Base-by-base conservation (phyloP, 805 yeast species). In the Ogataea angusta region DNA sequence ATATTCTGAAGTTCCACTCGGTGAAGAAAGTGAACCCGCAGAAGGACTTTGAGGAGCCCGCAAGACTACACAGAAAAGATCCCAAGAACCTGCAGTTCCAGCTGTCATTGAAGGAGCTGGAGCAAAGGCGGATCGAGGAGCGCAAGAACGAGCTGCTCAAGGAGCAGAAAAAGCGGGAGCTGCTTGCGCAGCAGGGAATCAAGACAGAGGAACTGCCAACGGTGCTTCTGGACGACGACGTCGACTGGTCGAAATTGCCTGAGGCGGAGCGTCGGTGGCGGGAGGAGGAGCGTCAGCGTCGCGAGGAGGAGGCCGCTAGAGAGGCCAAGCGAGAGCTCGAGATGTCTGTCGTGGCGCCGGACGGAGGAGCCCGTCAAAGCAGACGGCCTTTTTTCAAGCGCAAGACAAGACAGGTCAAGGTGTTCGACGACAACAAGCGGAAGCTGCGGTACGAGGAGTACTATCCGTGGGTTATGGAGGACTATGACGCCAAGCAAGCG, bases 391-490 rank as follows among this genome's bases (percentile, higher is more conserved):
- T 76, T 44, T 67, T 81, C 56, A 84, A 82, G 59, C 76, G 85
- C 49, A 89, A 89, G 60, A 89, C 97, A 2, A 76, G 90, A 54
- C 96, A 90, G 62, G 78, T 88, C 14, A 80, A 76, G 51, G 76
- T 82, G 19, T 78, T 87, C 59, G 88, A 88, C 56, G 98, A 90
- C 53, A 77, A 77, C 7, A 90, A 87, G 46, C 75, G 91, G 47
- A 83, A 80, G 57, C 69, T 93, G 47, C 73, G 98, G 58, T 93
- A 91, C 59, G 99, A 93, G 66, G 99, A 93, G 65, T 87, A 83
- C 61, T 91, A 86, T 55, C 99, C 99, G 0, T 93, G 99, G 99
- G 95, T 93, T 13, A 69, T 93, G 72, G 99, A 93, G 66, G 99
- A 93, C 65, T 91, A 85, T 61, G 96, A 89, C 56, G 96, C 95